Conservation (phyloP, 306 rosid genomes). For the Calophaca sinica region DNA sequence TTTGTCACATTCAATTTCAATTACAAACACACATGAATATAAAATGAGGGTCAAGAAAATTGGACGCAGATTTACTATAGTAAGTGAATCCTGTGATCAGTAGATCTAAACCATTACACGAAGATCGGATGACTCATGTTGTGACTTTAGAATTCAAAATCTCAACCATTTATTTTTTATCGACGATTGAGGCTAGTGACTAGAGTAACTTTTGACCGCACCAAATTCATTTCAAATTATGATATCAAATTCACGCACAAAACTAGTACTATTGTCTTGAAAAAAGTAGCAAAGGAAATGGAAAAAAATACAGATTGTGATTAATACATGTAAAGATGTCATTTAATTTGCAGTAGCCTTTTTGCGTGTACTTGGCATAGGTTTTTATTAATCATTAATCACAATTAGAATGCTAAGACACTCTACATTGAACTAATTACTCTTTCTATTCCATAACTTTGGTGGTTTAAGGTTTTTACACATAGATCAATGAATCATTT, state of each 20-base stretch:
- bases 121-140: too few species aligned
- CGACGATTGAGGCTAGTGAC: too few species aligned
- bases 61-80: too few species aligned
- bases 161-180: too few species aligned
- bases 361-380: slow-evolving; percentile 8
- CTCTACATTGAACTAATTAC: slow-evolving; percentile 5
- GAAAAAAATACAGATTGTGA: background rate
- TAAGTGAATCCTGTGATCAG: too few species aligned
- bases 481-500: too few species aligned
- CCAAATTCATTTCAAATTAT: background rate
- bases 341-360: background rate
- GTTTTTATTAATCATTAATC: slow-evolving; percentile 23
- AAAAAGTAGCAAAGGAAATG: background rate
- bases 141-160: too few species aligned
- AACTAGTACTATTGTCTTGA: background rate
- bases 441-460: too few species aligned
- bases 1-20: slow-evolving; percentile 28
- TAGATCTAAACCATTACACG: too few species aligned
- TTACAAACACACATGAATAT: background rate
- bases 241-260: background rate
- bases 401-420: slow-evolving; percentile 5
- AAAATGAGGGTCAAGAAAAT: background rate
- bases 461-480: too few species aligned
- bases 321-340: slow-evolving; percentile 20
- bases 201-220: too few species aligned